Evolutionary conservation across 2,329 filamentous ascomycete species (phyloP), one percentile per base, ranked within the genome.

Genomic region (Clarireedia sp.): DNA sequence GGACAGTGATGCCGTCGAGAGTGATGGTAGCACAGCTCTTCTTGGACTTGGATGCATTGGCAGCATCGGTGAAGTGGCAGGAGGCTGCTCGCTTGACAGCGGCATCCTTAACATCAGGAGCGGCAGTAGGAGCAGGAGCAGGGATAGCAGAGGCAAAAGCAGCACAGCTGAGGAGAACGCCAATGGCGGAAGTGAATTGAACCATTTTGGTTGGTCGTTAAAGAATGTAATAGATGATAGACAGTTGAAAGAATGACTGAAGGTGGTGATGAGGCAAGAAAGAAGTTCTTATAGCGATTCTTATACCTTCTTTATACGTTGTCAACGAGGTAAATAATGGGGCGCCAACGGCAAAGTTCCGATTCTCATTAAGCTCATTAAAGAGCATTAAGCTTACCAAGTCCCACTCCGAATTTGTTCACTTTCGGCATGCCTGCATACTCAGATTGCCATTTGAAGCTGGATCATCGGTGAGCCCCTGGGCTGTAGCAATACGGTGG

Each of bases 11-110:
- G 57, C 74, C 72, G 57, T 71, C 73, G 23, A 85, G 70, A 24
- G 75, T 69, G 57, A 85, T 82, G 50, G 71, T 75, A 7, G 78
- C 71, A 69, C 82, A 85, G 17, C 72, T 72, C 3, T 65, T 60
- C 68, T 80, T 80, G 64, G 72, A 72, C 57, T 73, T 72, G 57
- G 70, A 74, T 44, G 76, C 78, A 3, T 71, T 61, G 5, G 74
- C 72, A 47, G 78, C 75, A 56, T 75, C 72, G 43, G 73, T 79
- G 66, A 85, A 82, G 16, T 78, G 82, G 69, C 81, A 85, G 58
- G 70, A 67, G 17, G 70, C 61, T 40, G 63, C 48, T 47, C 62
- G 62, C 8, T 58, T 52, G 26, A 45, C 26, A 12, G 38, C 21
- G 38, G 51, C 50, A 16, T 52, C 23, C 9, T 43, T 37, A 10